Evolutionary conservation across 2,329 filamentous ascomycete species (phyloP).

Genomic region (Colletotrichum sublineola): DNA sequence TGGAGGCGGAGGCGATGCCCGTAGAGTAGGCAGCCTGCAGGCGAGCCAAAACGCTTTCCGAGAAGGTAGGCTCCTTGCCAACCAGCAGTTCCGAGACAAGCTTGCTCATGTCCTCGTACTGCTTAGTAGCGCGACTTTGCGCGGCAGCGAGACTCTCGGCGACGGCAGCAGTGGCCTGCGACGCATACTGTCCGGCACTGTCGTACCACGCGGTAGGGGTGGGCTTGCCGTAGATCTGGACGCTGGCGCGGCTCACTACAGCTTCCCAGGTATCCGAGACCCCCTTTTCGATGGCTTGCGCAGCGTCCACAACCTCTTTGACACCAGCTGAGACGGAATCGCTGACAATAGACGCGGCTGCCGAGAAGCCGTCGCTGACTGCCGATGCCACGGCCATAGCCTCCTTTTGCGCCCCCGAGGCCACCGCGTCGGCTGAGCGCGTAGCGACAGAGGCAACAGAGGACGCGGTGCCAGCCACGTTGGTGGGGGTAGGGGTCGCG

Average conservation of each 20-base stretch:
- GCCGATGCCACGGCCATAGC: constrained; percentile 65
- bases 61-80: constrained; percentile 85
- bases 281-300: constrained; percentile 54
- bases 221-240: constrained; percentile 78
- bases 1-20: constrained; percentile 68
- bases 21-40: constrained; percentile 80
- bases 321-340: constrained; percentile 50
- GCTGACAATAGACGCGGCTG: constrained; percentile 52
- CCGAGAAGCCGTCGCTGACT: constrained; percentile 58
- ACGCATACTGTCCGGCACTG: constrained; percentile 67
- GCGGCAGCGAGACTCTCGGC: constrained; percentile 65
- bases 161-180: constrained; percentile 67
- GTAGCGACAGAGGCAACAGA: constrained; percentile 61
- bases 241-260: constrained; percentile 72
- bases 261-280: constrained; percentile 57
- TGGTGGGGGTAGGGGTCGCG: constrained; percentile 71
- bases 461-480: constrained; percentile 63
- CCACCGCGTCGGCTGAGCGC: constrained; percentile 60
- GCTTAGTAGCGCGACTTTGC: constrained; percentile 70
- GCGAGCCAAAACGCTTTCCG: constrained; percentile 81
- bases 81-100: constrained; percentile 82
- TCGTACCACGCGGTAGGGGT: constrained; percentile 69
- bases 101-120: constrained; percentile 78
- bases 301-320: constrained; percentile 58
- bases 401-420: constrained; percentile 62